phyloP scores from a whole-genome alignment of 192 early-diverging fungal genomes.

The Phlyctochytrium planicorne region DNA sequence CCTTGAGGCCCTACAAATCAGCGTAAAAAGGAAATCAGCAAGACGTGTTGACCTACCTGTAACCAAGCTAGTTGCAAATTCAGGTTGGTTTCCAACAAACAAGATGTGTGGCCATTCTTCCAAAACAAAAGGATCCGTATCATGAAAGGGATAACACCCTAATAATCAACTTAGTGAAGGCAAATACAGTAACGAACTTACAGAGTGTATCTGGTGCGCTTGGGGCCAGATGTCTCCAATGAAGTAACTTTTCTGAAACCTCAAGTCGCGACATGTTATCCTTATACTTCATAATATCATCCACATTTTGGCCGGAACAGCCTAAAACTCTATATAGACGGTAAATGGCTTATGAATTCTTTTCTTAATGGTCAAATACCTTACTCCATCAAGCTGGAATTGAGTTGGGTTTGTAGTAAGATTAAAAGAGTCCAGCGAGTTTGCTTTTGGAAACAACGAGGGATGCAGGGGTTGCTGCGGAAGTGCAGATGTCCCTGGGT shows the following conservation, averaged over 20 bases:
- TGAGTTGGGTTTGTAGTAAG: conserved; percentile 80
- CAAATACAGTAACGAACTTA: conserved; percentile 32
- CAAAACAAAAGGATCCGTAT: conserved; percentile 86
- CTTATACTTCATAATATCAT: conserved; percentile 78
- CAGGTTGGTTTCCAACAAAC: conserved; percentile 83
- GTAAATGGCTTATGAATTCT: neutral
- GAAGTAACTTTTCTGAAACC: conserved; percentile 70
- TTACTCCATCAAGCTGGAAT: conserved; percentile 62
- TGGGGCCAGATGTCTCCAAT: conserved; percentile 89
- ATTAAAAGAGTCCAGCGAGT: conserved; percentile 61
- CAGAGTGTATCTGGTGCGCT: conserved; percentile 94
- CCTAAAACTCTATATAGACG: conserved; percentile 63
- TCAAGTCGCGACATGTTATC: conserved; percentile 56
- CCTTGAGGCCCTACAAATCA: no score
- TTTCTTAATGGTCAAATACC: conserved; percentile 38
- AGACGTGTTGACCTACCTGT: no score
- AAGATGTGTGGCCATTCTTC: conserved; percentile 76
- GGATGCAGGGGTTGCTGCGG: conserved; percentile 86
- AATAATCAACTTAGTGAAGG: conserved; percentile 2
- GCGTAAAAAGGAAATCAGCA: no score
- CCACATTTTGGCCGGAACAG: conserved; percentile 83
- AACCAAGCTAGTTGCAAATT: conserved; percentile 60
- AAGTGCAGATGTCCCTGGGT: conserved; percentile 74
- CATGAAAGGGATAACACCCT: conserved; percentile 92
- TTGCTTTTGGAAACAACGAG: conserved; percentile 66